phyloP scores from a whole-genome alignment of 1,139 yeast species.

The Taphrina flavorubra region DNA sequence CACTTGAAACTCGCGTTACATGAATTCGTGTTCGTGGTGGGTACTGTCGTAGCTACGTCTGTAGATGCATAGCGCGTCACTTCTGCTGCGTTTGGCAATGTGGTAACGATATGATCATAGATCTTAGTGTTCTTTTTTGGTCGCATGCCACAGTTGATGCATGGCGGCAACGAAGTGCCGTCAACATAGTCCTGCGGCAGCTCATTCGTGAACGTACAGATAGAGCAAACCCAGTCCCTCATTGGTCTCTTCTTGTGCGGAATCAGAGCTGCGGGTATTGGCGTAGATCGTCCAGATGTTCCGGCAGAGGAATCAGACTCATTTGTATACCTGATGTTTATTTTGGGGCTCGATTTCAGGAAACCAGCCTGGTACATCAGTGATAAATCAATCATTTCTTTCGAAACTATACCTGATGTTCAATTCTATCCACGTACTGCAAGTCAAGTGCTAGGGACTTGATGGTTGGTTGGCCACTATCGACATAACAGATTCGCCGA shows the following conservation, averaged over 20 bases:
- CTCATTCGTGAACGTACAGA: constrained; percentile 74
- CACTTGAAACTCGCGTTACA: constrained; percentile 61
- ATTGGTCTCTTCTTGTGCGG: constrained; percentile 6
- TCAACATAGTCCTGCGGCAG: constrained; percentile 54
- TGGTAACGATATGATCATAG: not conserved
- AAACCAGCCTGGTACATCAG: constrained; percentile 56
- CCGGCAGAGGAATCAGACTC: constrained; percentile 7
- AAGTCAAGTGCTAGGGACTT: constrained; percentile 62
- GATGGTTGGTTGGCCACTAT: constrained; percentile 56
- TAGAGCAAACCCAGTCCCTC: constrained; percentile 76
- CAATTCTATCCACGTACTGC: constrained; percentile 56
- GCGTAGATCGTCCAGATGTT: constrained; percentile 27
- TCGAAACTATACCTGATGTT: constrained; percentile 57
- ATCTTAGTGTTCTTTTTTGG: constrained; percentile 48
- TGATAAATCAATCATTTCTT: not conserved
- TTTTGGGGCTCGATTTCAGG: constrained; percentile 77
- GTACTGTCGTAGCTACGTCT: not conserved
- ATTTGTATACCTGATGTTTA: constrained; percentile 52
- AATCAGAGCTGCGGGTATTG: not conserved
- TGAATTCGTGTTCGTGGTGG: constrained; percentile 49
- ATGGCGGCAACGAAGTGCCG: constrained; percentile 58
- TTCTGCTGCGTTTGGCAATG: not conserved
- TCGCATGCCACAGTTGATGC: constrained; percentile 79
- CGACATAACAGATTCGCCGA: constrained; percentile 73
- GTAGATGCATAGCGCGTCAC: not conserved